A percentile compares a stretch with the other conserved stretches of the same genome.
These are phyloP conservation scores for Physcomitrellopsis africana DNA, from an alignment of 225 moss, liverwort and hornwort genomes.

Conservation along the genomic window DNA sequence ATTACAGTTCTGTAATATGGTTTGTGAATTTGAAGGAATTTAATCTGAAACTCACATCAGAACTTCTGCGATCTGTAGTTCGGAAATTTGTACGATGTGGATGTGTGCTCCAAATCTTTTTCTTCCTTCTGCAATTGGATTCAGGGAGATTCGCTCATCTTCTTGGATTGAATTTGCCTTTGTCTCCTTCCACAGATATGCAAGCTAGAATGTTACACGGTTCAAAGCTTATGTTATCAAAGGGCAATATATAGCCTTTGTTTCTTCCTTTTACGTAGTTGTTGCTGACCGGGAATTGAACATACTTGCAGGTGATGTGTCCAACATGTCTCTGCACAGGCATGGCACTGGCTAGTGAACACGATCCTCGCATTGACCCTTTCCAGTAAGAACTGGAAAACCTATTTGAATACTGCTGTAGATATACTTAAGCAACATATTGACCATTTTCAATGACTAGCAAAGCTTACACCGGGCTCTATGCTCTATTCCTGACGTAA, in stretches of 20 bases:
- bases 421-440: conserved; percentile 3
- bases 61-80: background rate
- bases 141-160: too few species aligned
- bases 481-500: background rate
- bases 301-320: conserved; percentile 63
- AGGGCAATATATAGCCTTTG: background rate
- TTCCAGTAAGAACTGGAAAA: conserved; percentile 60
- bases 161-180: too few species aligned
- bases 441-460: conserved; percentile 5
- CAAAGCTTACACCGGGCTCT: background rate
- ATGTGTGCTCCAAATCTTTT: too few species aligned
- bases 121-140: too few species aligned
- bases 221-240: too few species aligned
- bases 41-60: background rate
- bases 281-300: conserved; percentile 21
- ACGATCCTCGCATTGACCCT: conserved; percentile 72
- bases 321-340: conserved; percentile 73
- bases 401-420: conserved; percentile 12
- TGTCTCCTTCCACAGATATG: too few species aligned
- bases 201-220: too few species aligned
- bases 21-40: background rate
- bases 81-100: background rate
- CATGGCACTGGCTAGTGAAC: conserved; percentile 72
- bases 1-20: background rate
- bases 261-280: conserved; percentile 2